A percentile compares a stretch with the other conserved stretches of the same genome.
Evolutionary conservation across 345 rosid species (phyloP).

Genomic region (Orychophragmus violaceus): DNA sequence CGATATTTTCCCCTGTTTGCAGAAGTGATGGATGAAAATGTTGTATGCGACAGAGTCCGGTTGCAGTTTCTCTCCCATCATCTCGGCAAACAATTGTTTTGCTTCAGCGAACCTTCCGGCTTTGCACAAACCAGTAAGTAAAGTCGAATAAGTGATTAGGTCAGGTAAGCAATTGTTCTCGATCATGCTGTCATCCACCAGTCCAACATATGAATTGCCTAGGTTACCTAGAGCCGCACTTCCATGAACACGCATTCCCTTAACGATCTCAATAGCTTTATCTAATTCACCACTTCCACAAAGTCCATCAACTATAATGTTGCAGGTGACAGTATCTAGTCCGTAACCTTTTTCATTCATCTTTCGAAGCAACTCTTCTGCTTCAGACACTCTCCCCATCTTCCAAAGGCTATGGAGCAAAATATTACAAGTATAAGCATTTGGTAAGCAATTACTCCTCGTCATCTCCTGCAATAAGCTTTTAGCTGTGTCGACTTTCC

Average conservation of each 20-base stretch:
- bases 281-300: constrained; percentile 73
- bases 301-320: constrained; percentile 77
- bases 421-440: constrained; percentile 69
- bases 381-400: constrained; percentile 66
- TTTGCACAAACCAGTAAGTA: constrained; percentile 74
- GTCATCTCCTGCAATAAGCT: constrained; percentile 70
- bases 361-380: constrained; percentile 71
- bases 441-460: constrained; percentile 58
- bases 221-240: constrained; percentile 85
- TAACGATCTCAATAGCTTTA: constrained; percentile 77
- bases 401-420: constrained; percentile 81
- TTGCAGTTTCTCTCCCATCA: constrained; percentile 60
- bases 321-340: constrained; percentile 85
- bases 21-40: constrained; percentile 65
- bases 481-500: constrained; percentile 55
- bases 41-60: constrained; percentile 76
- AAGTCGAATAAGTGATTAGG: constrained; percentile 66
- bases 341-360: constrained; percentile 80
- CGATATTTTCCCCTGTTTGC: constrained; percentile 83
- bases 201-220: constrained; percentile 69
- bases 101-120: constrained; percentile 80
- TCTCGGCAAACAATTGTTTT: constrained; percentile 66
- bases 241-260: constrained; percentile 78
- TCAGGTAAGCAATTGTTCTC: constrained; percentile 72
- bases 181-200: constrained; percentile 54